Percentiles rank a stretch among this genome's conserved stretches.
Conservation (phyloP, 2,329 filamentous ascomycete genomes). For the Hypoxylon sp. region DNA sequence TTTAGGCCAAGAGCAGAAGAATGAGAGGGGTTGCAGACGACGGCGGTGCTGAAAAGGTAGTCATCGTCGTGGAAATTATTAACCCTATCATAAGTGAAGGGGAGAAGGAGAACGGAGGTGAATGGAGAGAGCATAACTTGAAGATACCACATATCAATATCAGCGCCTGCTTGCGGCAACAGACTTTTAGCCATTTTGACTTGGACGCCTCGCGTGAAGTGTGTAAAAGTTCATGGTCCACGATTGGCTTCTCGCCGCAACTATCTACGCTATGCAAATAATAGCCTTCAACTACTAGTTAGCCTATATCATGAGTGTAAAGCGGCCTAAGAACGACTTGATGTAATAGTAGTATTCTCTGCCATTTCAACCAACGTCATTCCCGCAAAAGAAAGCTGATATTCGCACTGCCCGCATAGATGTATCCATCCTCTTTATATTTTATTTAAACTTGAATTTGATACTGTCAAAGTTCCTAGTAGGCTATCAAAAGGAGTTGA, state of each 20-base stretch:
- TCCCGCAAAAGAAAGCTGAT: neutral
- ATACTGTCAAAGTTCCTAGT: neutral
- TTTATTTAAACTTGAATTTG: neutral
- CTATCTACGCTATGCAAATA: neutral
- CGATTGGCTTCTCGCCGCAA: neutral
- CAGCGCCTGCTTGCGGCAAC: conserved; percentile 18
- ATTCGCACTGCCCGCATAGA: neutral
- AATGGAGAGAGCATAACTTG: conserved; percentile 21
- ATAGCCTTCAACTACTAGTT: neutral
- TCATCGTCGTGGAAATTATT: conserved; percentile 8
- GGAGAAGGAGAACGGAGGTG: neutral
- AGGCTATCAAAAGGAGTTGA: neutral
- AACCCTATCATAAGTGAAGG: conserved; percentile 5
- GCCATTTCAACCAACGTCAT: neutral
- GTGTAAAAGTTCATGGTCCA: neutral
- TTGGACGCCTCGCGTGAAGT: neutral
- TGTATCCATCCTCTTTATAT: neutral
- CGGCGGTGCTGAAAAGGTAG: conserved; percentile 1
- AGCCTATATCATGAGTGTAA: neutral
- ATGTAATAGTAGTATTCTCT: neutral
- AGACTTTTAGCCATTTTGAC: neutral
- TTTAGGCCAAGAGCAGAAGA: neutral
- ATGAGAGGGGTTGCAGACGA: neutral
- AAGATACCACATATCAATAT: conserved; percentile 36
- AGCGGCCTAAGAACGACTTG: neutral